Base-by-base conservation (phyloP, 2,329 filamentous ascomycete species). In the Paraphoma sp. region DNA sequence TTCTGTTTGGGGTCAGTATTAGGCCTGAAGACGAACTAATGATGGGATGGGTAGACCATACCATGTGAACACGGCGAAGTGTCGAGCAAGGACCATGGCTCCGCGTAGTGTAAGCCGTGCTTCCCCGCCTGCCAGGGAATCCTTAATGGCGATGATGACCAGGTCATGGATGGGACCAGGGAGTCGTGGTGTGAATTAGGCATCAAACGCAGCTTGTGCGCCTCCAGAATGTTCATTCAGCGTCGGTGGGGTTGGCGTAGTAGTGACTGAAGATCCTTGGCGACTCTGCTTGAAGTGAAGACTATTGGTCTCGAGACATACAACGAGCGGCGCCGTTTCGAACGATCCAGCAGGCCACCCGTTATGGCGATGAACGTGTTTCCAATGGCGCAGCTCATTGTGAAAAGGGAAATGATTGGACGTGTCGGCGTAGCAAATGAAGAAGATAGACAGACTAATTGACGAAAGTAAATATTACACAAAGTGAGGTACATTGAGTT, bases 321-420 rank as follows among this genome's bases (percentile, higher is more conserved):
- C 16, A 43, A 31, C 10, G 49, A 45, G 16, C 30, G 45, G 5
- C 49, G 42, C 9, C 49, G 30, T n/a, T 45, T 43, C 6, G 49
- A 51, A 11, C 49, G 41, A 30, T 51, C 49, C 12, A 51, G 40
- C 10, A 51, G 31, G n/a, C 49, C 49, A 18, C 49, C 49, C 29
- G 43, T 33, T 4, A 51, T 41, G 30, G 49, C 49, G 18, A 51
- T 51, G 29, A 51, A 45, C 49, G 44, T 51, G 17, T 51, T 51
- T 5, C 49, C 49, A 36, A 51, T 29, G 7, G 49, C 42, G 29
- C 49, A 51, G 49, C 49, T 51, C 49, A 51, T 51, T 29, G 40
- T 42, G 33, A 36, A 10, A 14, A 42, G n/a, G 11, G 14, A 42
- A 42, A 42, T 8, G 8, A n/a, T 38, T 38, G 33, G 33, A 23